A percentile compares a stretch with the other conserved stretches of the same genome.
These are phyloP conservation scores for Apostasia shenzhenica DNA, from an alignment of 106 monocot species.

Conservation along the genomic window DNA sequence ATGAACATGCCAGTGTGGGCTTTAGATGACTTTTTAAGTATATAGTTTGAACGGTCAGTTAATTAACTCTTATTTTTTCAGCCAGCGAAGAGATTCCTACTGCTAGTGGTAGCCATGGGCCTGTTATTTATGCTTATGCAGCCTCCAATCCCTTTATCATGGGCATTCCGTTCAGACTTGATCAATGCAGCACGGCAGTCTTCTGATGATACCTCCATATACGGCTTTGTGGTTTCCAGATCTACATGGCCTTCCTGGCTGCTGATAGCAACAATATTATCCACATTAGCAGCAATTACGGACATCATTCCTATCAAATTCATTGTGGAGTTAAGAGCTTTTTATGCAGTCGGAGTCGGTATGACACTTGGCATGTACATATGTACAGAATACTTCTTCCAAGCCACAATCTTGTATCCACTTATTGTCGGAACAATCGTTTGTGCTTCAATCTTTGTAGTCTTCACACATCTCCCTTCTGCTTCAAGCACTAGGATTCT, in stretches of 20 bases:
- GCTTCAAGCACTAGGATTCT: constrained; percentile 80
- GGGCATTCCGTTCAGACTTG: constrained; percentile 72
- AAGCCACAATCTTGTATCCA: constrained; percentile 67
- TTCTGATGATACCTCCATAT: constrained; percentile 83
- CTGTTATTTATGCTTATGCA: constrained; percentile 79
- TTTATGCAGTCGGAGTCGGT: constrained; percentile 81
- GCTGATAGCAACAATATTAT: constrained; percentile 69
- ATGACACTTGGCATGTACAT: constrained; percentile 77
- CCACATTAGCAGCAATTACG: constrained; percentile 78
- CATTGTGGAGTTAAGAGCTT: constrained; percentile 73
- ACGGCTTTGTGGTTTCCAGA: constrained; percentile 62
- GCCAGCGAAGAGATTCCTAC: constrained; percentile 74
- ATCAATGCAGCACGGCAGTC: constrained; percentile 80
- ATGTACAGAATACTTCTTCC: constrained; percentile 82
- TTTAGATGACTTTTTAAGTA: too few relatives aligned
- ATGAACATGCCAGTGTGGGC: too few relatives aligned
- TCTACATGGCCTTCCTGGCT: constrained; percentile 98
- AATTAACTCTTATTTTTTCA: constrained; percentile 18
- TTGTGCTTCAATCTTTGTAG: constrained; percentile 75
- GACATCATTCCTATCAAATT: constrained; percentile 86
- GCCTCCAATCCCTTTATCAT: constrained; percentile 81
- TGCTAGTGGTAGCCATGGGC: constrained; percentile 59
- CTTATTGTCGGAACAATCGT: constrained; percentile 60
- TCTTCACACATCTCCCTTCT: constrained; percentile 87
- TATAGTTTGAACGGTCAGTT: too few relatives aligned